Base-by-base conservation (phyloP, 352 stramenopile species). In the Phytophthora melonis region DNA sequence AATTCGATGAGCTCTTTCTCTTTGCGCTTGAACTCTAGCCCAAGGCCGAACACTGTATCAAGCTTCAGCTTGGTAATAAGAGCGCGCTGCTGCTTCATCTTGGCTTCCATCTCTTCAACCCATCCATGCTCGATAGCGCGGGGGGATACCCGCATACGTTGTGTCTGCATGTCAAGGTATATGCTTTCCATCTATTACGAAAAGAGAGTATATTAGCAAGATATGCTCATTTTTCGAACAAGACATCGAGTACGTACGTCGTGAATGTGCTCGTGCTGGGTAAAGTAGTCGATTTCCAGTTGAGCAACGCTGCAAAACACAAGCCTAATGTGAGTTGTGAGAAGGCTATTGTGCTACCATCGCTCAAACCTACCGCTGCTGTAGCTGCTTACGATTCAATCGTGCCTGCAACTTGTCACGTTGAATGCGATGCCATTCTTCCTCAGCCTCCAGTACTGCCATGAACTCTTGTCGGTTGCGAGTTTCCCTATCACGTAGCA, bases 51-150 rank as follows among this genome's bases (percentile, higher is more conserved):
- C 18, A 93, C 60, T 1, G 79, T 73, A 6, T 88, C 66, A 30
- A 93, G 54, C 27, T 94, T 95, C 18, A 88, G 27, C 23, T 74
- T 41, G 6, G 87, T 93, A 74, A 95, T 94, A 21, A 80, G 55
- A 11, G 65, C 52, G 18, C 87, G 83, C 60, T 95, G 86, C 9
- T 67, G 27, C 8, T 86, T 80, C 74, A 93, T 90, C 59, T 93
- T 93, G 3, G 74, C 74, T 41, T 95, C 87, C 87, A 95, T 94
- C 45, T 93, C 87, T 77, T 93, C 86, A 1, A 95, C 83, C 89
- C 87, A 95, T 1, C 89, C 89, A 8, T 94, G 84, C 25, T 93
- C 84, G 32, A 95, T 94, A 3, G 89, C 89, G 10, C 89, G 81
- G 1, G 89, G 87, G 1, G 87, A 95, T 13, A 95, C 78, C 10